These are phyloP conservation scores for Rhizodiscina lignyota DNA, from an alignment of 495 filamentous ascomycete genomes.

Conservation along the genomic window DNA sequence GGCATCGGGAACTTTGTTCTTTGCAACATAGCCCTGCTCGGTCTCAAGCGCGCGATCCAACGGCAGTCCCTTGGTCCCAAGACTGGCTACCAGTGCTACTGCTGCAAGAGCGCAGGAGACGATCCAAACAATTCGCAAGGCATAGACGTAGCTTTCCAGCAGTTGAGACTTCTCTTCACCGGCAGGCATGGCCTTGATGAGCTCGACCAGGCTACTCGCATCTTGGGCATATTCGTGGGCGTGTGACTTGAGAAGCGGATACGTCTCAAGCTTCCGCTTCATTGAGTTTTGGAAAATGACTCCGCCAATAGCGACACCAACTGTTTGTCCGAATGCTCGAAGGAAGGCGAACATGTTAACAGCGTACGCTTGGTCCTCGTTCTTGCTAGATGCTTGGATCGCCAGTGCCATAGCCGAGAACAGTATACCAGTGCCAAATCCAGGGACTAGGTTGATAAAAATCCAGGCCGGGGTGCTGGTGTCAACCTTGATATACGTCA, in stretches of 20 bases:
- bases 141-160: slow-evolving; percentile 21
- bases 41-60: slow-evolving; percentile 18
- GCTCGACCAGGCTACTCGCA: slow-evolving; percentile 29
- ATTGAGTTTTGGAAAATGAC: slow-evolving; percentile 42
- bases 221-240: slow-evolving; percentile 25
- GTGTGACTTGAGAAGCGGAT: slow-evolving; percentile 15
- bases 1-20: too few species aligned
- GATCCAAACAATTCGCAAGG: slow-evolving; percentile 20
- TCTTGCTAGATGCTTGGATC: slow-evolving; percentile 30
- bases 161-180: slow-evolving; percentile 17
- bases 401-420: slow-evolving; percentile 33
- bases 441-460: slow-evolving; percentile 28
- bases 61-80: slow-evolving; percentile 27
- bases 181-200: slow-evolving; percentile 20
- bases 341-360: slow-evolving; percentile 43
- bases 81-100: slow-evolving; percentile 30
- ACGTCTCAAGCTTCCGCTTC: slow-evolving; percentile 23
- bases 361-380: slow-evolving; percentile 28
- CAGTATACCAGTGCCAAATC: slow-evolving; percentile 32
- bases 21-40: slow-evolving; percentile 20
- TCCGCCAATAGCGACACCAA: slow-evolving; percentile 45
- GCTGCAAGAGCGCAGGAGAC: slow-evolving; percentile 32
- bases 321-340: slow-evolving; percentile 42
- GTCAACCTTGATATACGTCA: slow-evolving; percentile 26
- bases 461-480: slow-evolving; percentile 30